Base-by-base conservation (phyloP, 495 filamentous ascomycete species). In the Penicillium coffeae region DNA sequence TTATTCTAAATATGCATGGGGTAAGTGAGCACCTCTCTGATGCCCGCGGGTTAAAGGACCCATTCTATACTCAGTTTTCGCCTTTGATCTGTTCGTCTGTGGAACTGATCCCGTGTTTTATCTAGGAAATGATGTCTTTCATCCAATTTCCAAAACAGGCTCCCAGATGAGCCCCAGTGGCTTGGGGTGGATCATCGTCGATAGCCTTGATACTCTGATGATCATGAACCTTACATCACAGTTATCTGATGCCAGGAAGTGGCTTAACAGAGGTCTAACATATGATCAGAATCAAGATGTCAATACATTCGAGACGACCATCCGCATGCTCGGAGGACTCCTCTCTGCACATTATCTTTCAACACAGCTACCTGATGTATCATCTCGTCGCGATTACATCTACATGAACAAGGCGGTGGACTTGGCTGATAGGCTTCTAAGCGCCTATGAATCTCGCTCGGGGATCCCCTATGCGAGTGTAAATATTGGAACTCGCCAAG, bases 251-350 rank as follows among this genome's bases (percentile, higher is more conserved):
- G 91, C 93, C 34, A 79, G 90, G 27, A 78, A 95, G 55, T 99
- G 93, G 93, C 83, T 99, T 39, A 74, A 87, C n/a, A 84, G 80
- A 8, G 80, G 80, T 1, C 71, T 97, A 45, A 81, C 80, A 13
- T 97, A 94, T 64, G 82, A 96, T 47, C 89, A 96, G 59, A 77
- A 96, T 53, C 89, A 94, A 52, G 89, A 97, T 55, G 94, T 99
- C 33, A 97, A 87, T 65, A 96, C 90, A 0, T 99, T 99, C 59
- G 93, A 99, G 64, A 97, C 93, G 0, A 97, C 92, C 1, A 99
- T 97, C 52, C 88, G 94, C 47, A 96, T 99, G 91, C 70, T 99
- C 25, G 93, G 93, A 15, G 93, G 93, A 2, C 76, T 99, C 14
- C 75, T 99, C n/a, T 96, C 93, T 8, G 93, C 93, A 16, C 90